These are phyloP conservation scores for Leccinum incarnatum DNA, from an alignment of 768 basidiomycete species.

Conservation along the genomic window DNA sequence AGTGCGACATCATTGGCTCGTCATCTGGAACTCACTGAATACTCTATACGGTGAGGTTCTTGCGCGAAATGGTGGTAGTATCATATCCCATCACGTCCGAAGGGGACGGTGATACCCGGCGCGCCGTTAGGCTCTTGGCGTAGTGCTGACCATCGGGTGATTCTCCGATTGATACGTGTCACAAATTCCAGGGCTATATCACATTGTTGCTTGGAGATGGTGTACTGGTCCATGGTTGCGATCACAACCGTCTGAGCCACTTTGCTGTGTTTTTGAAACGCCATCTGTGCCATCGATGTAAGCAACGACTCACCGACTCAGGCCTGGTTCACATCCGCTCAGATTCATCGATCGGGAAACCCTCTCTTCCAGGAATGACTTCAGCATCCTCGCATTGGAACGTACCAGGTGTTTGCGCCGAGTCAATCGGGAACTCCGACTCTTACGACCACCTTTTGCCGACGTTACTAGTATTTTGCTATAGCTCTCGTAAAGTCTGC, in stretches of 20 bases:
- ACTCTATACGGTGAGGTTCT: not conserved
- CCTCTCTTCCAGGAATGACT: not conserved
- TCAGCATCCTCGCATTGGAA: not conserved
- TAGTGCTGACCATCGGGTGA: constrained; percentile 13
- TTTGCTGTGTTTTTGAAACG: constrained; percentile 1
- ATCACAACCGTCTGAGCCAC: constrained; percentile 1
- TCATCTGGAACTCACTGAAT: not conserved
- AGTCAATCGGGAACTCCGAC: not conserved
- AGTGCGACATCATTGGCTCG: not conserved
- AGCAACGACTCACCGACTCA: not conserved
- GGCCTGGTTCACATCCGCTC: not conserved
- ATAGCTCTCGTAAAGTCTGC: not conserved
- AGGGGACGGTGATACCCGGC: constrained; percentile 24
- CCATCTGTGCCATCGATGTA: not conserved
- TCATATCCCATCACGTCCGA: constrained; percentile 28
- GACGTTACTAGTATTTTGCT: not conserved
- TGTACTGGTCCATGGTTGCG: constrained; percentile 1
- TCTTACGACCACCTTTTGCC: not conserved
- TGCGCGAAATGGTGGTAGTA: constrained; percentile 26
- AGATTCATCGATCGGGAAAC: constrained; percentile 3
- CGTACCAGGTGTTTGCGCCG: not conserved
- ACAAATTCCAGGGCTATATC: not conserved
- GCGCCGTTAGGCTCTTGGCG: constrained; percentile 30
- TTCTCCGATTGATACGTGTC: not conserved
- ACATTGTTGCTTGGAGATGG: not conserved